Base-by-base conservation (phyloP, 73 alveolate species). In the Breviolum minutum region DNA sequence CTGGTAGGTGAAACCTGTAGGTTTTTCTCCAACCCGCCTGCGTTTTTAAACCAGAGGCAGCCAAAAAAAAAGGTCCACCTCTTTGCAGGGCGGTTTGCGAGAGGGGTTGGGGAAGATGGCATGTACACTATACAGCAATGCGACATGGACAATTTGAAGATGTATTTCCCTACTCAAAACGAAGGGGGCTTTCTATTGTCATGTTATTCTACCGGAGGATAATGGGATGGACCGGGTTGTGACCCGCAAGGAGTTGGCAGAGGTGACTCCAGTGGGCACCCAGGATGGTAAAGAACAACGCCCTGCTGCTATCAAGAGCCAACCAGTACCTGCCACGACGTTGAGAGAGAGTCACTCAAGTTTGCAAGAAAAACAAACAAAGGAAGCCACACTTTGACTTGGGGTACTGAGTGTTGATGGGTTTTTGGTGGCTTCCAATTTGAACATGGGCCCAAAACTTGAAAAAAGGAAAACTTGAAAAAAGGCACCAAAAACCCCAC, bases 221-320 rank as follows among this genome's bases (percentile, higher is more conserved):
- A 40, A 40, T 40, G 54, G 54, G 54, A 40, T 40, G 54, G 54
- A 40, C 54, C 3, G 54, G 3, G 54, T 68, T 68, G 77, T 4
- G 77, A 22, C 2, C 2, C 4, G 66, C 70, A 85, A 89, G 96
- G 97, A 91, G 88, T 17, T 63, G 22, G 69, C 69, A 19, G 88
- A 26, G 63, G 64, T 54, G 20, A 73, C 97, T 16, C 77, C 97
- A 14, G 29, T 73, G 9, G 88, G 97, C 66, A 73, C 76, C 79
- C 84, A 70, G 89, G n/a, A 79, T 13, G 89, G n/a, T 60, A 73
- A 92, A 90, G 91, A 92, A 64, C 79, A 92, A 66, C 98, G 90
- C 82, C 98, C 98, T 5, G 79, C 66, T 16, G 87, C 82, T 19
- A 62, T 81, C 88, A 68, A 69, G 40, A 62, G 88, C 74, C 63